Conservation (phyloP, 2,329 filamentous ascomycete species). For the Pseudogymnoascus sp. region DNA sequence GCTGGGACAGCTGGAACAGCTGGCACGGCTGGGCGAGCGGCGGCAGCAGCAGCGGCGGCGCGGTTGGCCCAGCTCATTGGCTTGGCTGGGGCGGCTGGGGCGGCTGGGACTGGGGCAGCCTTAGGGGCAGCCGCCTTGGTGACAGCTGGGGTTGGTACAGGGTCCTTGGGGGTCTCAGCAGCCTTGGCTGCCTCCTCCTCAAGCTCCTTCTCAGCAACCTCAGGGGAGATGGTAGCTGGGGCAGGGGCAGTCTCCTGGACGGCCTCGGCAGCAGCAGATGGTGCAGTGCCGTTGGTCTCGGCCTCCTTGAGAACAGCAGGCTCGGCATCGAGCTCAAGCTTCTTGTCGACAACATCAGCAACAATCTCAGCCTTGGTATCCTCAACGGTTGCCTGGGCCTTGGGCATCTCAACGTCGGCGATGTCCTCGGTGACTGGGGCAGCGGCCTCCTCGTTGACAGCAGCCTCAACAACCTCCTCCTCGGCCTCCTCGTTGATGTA, state of each 20-base stretch:
- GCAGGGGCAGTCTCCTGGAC: conserved; percentile 33
- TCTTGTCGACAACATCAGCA: conserved; percentile 56
- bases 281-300: conserved; percentile 36
- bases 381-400: conserved; percentile 28
- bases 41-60: conserved; percentile 47
- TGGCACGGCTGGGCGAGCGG: conserved; percentile 39
- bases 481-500: conserved; percentile 82
- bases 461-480: conserved; percentile 50
- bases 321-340: conserved; percentile 50
- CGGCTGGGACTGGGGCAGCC: conserved; percentile 42
- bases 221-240: conserved; percentile 1
- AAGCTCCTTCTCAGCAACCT: conserved; percentile 21
- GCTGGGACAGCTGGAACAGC: conserved; percentile 39
- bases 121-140: conserved; percentile 31
- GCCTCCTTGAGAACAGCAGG: conserved; percentile 31
- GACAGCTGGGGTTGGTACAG: conserved; percentile 44
- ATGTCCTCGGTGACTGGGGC: conserved; percentile 17
- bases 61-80: conserved; percentile 70
- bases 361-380: conserved; percentile 34
- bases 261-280: conserved; percentile 30
- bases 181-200: conserved; percentile 27
- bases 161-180: conserved; percentile 58
- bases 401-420: conserved; percentile 27
- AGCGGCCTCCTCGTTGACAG: conserved; percentile 25
- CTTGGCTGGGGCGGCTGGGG: conserved; percentile 44